Evolutionary conservation across 257 asterid species (phyloP), one percentile per base, ranked within the genome.

Genomic region (Fraxinus anomala): DNA sequence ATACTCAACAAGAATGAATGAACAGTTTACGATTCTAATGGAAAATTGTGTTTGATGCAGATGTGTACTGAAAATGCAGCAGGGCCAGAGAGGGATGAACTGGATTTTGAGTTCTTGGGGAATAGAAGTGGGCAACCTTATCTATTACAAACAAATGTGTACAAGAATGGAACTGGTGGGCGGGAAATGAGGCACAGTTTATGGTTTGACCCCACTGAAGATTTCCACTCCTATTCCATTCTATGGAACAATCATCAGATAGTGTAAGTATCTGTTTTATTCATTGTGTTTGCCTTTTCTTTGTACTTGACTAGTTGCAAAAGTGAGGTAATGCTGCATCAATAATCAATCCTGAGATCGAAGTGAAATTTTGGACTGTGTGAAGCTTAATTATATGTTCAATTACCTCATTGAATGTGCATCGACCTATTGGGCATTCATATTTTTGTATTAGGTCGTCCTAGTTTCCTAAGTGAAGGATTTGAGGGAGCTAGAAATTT

Each of bases 21-120:
- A 26, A 24, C 8, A 2, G 7, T 39, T 68, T 34, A 19, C 3
- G 36, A 5, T 51, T 16, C 33, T 42, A 6, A 31, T 72, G 65
- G 68, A 21, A 31, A 33, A 49, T 30, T 12, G 71, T 17, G 5
- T 44, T 19, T 73, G 44, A 16, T 74, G 79, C 85, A 91, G 99
- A 94, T 92, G 99, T 94, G 99, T 31, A 63, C 95, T 69, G 97
- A 94, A 33, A 74, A 84, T 44, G 96, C 82, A 5, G 94, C 88
- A 0, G 99, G 96, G 66, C 91, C 94, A 28, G 83, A 83, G 83
- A 92, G 99, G 77, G 99, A 94, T 49, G 99, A 94, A 82, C 86
- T 94, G 39, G 98, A 94, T 77, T 81, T 94, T 73, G 99, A 94
- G 89, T 94, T 94, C 89, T 80, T 94, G 90, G 99, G 99, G 76